Conservation (phyloP, 2,329 filamentous ascomycete genomes). For the Fonsecaea erecta region DNA sequence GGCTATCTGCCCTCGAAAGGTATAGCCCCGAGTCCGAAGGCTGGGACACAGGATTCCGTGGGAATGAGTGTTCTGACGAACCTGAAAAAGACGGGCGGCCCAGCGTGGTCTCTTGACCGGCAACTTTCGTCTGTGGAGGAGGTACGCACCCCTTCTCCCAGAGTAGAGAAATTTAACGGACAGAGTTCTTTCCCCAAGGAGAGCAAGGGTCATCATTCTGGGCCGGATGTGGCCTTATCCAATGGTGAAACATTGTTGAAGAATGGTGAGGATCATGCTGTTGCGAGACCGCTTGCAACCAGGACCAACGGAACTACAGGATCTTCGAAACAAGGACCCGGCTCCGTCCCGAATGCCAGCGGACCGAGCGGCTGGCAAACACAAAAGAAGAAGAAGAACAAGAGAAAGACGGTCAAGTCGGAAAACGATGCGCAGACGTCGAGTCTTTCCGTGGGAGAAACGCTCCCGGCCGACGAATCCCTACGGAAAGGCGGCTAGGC, state of each 20-base stretch:
- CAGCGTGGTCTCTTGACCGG: slow-evolving; percentile 31
- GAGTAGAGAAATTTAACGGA: slow-evolving; percentile 18
- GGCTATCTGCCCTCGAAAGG: slow-evolving; percentile 20
- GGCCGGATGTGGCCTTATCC: slow-evolving; percentile 1
- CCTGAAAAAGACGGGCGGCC: slow-evolving; percentile 12
- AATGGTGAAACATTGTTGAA: neutral
- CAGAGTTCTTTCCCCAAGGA: slow-evolving; percentile 12
- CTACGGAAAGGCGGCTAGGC: slow-evolving; percentile 53
- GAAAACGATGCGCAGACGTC: slow-evolving; percentile 41
- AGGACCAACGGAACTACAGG: slow-evolving; percentile 42
- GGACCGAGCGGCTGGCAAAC: slow-evolving; percentile 47
- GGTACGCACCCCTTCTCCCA: slow-evolving; percentile 40
- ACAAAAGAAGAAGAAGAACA: slow-evolving; percentile 48
- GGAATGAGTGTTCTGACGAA: slow-evolving; percentile 8
- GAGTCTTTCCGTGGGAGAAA: slow-evolving; percentile 43
- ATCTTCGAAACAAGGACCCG: slow-evolving; percentile 17
- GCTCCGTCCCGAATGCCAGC: slow-evolving; percentile 2
- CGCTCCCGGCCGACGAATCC: slow-evolving; percentile 49
- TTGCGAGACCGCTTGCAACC: slow-evolving; percentile 44
- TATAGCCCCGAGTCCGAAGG: neutral
- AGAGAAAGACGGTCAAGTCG: slow-evolving; percentile 47
- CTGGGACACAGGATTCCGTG: slow-evolving; percentile 1
- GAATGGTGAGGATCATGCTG: slow-evolving; percentile 42
- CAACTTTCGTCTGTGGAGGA: slow-evolving; percentile 41
- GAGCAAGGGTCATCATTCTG: neutral